Evolutionary conservation across 495 filamentous ascomycete species (phyloP).

Genomic region (Penicillium arizonense): DNA sequence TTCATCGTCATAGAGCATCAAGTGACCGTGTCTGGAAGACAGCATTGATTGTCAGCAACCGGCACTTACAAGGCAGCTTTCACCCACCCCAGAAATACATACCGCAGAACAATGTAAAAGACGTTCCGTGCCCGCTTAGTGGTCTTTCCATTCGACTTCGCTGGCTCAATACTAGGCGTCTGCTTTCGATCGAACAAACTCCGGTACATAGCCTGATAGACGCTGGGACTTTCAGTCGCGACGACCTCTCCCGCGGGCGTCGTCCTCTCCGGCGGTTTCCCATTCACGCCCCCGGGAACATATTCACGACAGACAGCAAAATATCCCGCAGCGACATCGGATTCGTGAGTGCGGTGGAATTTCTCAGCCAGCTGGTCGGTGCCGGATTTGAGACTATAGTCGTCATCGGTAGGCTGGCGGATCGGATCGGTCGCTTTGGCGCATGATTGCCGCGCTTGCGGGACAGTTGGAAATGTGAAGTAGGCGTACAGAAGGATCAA

Average conservation of each 20-base stretch:
- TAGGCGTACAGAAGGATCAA: conserved; percentile 66
- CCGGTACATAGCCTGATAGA: conserved; percentile 97
- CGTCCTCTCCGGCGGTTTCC: conserved; percentile 81
- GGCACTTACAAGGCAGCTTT: background rate
- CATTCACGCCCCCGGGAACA: conserved; percentile 84
- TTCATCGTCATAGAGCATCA: conserved; percentile 94
- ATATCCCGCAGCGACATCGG: conserved; percentile 88
- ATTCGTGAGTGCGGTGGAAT: conserved; percentile 59
- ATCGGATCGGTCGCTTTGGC: conserved; percentile 30
- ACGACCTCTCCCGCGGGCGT: conserved; percentile 74
- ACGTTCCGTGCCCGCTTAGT: conserved; percentile 78
- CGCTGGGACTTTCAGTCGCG: conserved; percentile 77
- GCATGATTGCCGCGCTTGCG: conserved; percentile 38
- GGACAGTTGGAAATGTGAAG: conserved; percentile 57
- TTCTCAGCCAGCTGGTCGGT: conserved; percentile 53
- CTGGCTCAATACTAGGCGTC: conserved; percentile 46
- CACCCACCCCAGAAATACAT: conserved; percentile 21
- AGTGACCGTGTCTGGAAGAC: conserved; percentile 73
- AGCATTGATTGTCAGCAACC: conserved; percentile 17
- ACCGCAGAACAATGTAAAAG: conserved; percentile 92
- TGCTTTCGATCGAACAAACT: conserved; percentile 90
- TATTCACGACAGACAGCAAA: conserved; percentile 95
- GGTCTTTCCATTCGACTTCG: conserved; percentile 53
- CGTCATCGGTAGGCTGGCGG: conserved; percentile 43
- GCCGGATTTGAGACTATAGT: conserved; percentile 46